Percentiles rank a stretch among this genome's conserved stretches.
Evolutionary conservation across 768 basidiomycete species (phyloP).

Genomic region (Trametes maxima): DNA sequence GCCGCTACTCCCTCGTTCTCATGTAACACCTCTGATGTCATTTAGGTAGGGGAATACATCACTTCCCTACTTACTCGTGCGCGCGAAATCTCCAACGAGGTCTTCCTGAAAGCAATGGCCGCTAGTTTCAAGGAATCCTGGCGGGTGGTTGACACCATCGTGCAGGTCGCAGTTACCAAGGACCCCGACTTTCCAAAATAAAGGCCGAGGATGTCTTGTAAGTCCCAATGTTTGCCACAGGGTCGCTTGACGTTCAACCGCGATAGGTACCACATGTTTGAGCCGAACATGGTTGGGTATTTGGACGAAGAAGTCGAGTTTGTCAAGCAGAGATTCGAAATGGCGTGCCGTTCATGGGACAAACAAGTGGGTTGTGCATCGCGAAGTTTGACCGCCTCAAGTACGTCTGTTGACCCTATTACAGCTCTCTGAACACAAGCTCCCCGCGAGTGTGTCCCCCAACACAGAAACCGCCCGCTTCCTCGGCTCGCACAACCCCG

Average conservation of each 20-base stretch:
- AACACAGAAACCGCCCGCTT: slow-evolving; percentile 54
- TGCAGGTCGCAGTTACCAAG: slow-evolving; percentile 54
- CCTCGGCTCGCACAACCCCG: slow-evolving; percentile 84
- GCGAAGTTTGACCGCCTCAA: no score
- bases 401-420: neutral
- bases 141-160: slow-evolving; percentile 78
- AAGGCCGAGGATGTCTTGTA: slow-evolving; percentile 85
- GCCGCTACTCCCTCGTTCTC: neutral
- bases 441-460: slow-evolving; percentile 14
- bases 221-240: slow-evolving; percentile 31
- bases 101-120: slow-evolving; percentile 83
- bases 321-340: slow-evolving; percentile 72
- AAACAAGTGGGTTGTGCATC: slow-evolving; percentile 50
- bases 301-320: slow-evolving; percentile 91
- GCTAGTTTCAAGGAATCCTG: slow-evolving; percentile 90
- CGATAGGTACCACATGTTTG: slow-evolving; percentile 89
- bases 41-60: slow-evolving; percentile 85
- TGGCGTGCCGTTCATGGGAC: slow-evolving; percentile 82
- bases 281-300: slow-evolving; percentile 96
- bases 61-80: slow-evolving; percentile 75
- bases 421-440: slow-evolving; percentile 28
- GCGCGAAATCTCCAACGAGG: slow-evolving; percentile 67
- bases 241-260: neutral
- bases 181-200: slow-evolving; percentile 47
- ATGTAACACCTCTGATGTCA: neutral